Evolutionary conservation across 441 rosid species (phyloP).

Genomic region (Gossypium aridum): DNA sequence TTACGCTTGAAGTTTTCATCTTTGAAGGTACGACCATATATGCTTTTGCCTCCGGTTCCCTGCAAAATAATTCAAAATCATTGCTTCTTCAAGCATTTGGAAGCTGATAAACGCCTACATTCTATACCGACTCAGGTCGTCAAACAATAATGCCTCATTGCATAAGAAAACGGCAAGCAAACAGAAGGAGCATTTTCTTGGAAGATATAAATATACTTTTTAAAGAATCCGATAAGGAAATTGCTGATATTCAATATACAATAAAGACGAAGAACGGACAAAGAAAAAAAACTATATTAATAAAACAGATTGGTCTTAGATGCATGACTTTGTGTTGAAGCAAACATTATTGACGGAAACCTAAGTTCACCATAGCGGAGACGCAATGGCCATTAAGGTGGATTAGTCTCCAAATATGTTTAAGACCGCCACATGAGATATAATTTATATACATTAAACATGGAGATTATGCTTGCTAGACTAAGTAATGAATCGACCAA

Average conservation of each 20-base stretch:
- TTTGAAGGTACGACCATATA: conserved; percentile 90
- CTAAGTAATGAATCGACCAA: not conserved
- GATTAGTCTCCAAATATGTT: not conserved
- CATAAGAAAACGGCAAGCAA: not conserved
- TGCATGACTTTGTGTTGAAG: not conserved
- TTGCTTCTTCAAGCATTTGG: conserved; percentile 3
- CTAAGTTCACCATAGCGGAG: not conserved
- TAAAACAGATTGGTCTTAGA: not conserved
- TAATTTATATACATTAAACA: not conserved
- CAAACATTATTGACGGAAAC: not conserved
- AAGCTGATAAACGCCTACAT: not conserved
- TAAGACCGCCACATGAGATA: not conserved
- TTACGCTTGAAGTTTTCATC: conserved; percentile 97
- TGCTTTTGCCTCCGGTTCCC: conserved; percentile 99
- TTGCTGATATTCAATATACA: not conserved
- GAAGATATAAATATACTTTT: not conserved
- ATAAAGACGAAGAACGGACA: not conserved
- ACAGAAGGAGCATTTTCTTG: not conserved
- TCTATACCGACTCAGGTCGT: not conserved
- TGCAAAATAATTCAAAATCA: conserved; percentile 30
- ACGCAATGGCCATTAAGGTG: not conserved
- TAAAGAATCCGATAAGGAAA: not conserved
- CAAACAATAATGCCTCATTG: not conserved
- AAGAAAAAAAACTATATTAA: not conserved
- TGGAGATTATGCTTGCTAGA: not conserved